Base-by-base conservation (phyloP, 441 rosid species). In the Metrosideros polymorpha region DNA sequence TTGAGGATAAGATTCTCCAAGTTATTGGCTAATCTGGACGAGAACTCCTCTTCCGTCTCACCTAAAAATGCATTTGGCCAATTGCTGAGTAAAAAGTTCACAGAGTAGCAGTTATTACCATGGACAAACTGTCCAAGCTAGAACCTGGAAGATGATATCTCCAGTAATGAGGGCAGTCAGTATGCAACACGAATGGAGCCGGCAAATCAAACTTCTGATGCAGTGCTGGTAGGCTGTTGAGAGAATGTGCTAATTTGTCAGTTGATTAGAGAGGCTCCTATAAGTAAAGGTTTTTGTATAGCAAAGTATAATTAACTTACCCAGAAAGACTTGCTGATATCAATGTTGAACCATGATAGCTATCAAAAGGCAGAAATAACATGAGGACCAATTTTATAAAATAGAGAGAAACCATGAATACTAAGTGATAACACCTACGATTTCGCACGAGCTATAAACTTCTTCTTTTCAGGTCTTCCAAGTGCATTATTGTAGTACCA, bases 101-200 rank as follows among this genome's bases (percentile, higher is more conserved):
- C 14, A 77, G 75, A 66, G 91, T 47, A 30, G 52, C 75, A 59
- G 52, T 9, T 27, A 83, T 27, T 84, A 24, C 7, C 43, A 63
- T 3, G 24, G 52, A 43, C 25, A 83, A 55, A 56, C 30, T 4
- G 54, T 25, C 84, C 45, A 52, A 83, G 59, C 49, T 18, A 84
- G 84, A 88, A 97, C 99, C 99, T 91, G 94, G 96, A 89, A 93
- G 96, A 92, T 95, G 99, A 89, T 89, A 94, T 83, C 98, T 96
- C 99, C 99, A 98, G 88, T 98, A 98, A 91, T 98, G 99, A 91
- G 99, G 99, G 88, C 99, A 98, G 89, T 98, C 98, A 14, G 99
- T 95, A 83, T 98, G 98, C 86, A 95, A 83, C 79, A 98, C 97
- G 87, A 98, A 98, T 50, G 99, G 99, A 79, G 99, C 98, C 17